phyloP scores from a whole-genome alignment of 495 filamentous ascomycete genomes.

The Echria macrotheca region DNA sequence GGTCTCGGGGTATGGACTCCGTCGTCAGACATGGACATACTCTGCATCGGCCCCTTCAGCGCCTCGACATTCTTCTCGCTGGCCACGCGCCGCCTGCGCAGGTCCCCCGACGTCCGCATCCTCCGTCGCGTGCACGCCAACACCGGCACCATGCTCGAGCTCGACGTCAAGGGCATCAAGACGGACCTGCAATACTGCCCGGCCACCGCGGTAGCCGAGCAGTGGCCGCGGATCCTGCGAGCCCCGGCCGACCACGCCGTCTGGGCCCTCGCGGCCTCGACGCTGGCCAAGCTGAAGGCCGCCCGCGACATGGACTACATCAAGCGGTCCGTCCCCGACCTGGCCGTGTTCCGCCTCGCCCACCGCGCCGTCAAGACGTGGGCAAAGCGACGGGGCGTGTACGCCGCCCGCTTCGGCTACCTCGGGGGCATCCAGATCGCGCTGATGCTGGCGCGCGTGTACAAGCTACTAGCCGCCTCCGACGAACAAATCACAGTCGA shows the following conservation, averaged over 20 bases:
- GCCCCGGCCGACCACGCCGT: conserved; percentile 36
- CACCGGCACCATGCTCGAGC: conserved; percentile 50
- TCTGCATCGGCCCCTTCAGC: conserved; percentile 53
- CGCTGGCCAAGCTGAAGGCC: conserved; percentile 51
- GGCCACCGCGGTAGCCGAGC: conserved; percentile 40
- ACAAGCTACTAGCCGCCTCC: conserved; percentile 41
- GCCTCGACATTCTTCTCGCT: conserved; percentile 51
- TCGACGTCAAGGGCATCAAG: conserved; percentile 44
- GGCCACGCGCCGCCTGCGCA: conserved; percentile 44
- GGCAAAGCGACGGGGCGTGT: conserved; percentile 51
- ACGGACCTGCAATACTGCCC: conserved; percentile 58
- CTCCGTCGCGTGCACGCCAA: conserved; percentile 47
- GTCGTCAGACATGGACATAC: conserved; percentile 52
- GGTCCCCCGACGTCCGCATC: conserved; percentile 40
- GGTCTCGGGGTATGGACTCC: conserved; percentile 51
- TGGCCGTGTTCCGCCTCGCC: conserved; percentile 45
- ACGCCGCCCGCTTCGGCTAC: conserved; percentile 52
- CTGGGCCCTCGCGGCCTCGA: conserved; percentile 42
- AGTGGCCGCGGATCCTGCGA: conserved; percentile 32
- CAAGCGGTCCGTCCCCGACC: conserved; percentile 46
- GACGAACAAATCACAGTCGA: conserved; percentile 26
- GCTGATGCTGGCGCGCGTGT: conserved; percentile 47
- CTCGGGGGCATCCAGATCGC: conserved; percentile 55
- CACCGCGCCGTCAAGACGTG: conserved; percentile 49
- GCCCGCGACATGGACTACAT: conserved; percentile 51